Conservation (phyloP, 2,329 filamentous ascomycete species). For the Orbilia quercus region DNA sequence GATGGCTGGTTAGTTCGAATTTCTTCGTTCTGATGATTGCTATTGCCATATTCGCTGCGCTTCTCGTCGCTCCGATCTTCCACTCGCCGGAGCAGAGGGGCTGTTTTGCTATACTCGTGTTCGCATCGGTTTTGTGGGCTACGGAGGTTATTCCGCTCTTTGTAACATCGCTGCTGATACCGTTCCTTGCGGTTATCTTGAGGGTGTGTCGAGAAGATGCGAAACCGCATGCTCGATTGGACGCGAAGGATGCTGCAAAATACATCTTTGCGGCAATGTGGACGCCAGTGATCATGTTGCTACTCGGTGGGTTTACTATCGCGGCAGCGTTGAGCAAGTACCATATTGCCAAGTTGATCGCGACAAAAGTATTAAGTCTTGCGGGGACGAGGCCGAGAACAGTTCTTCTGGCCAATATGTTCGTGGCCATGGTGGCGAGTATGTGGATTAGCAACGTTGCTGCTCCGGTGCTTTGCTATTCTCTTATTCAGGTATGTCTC, state of each 20-base stretch:
- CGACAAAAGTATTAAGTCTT: constrained; percentile 94
- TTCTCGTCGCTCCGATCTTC: constrained; percentile 85
- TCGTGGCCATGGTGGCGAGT: constrained; percentile 94
- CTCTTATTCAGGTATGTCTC: constrained; percentile 83
- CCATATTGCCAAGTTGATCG: constrained; percentile 96
- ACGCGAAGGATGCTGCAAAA: constrained; percentile 81
- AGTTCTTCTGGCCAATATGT: constrained; percentile 97
- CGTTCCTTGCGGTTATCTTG: constrained; percentile 89
- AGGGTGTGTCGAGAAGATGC: constrained; percentile 81
- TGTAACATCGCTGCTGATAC: constrained; percentile 92
- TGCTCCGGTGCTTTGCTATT: constrained; percentile 95
- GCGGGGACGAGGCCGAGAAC: constrained; percentile 89
- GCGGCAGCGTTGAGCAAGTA: constrained; percentile 96
- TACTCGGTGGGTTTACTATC: constrained; percentile 94
- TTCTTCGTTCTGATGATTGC: constrained; percentile 80
- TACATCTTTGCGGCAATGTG: constrained; percentile 97
- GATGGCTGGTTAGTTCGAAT: constrained; percentile 84
- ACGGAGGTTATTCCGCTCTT: constrained; percentile 98
- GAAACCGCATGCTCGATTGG: constrained; percentile 75
- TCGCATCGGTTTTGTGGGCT: constrained; percentile 94
- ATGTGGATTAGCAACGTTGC: constrained; percentile 99
- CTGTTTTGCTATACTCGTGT: constrained; percentile 90
- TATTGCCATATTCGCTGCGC: constrained; percentile 76
- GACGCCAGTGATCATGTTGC: constrained; percentile 98
- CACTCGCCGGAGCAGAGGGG: constrained; percentile 91